These are phyloP conservation scores for Dendrobium nobile DNA, from an alignment of 106 monocot species.

Conservation along the genomic window DNA sequence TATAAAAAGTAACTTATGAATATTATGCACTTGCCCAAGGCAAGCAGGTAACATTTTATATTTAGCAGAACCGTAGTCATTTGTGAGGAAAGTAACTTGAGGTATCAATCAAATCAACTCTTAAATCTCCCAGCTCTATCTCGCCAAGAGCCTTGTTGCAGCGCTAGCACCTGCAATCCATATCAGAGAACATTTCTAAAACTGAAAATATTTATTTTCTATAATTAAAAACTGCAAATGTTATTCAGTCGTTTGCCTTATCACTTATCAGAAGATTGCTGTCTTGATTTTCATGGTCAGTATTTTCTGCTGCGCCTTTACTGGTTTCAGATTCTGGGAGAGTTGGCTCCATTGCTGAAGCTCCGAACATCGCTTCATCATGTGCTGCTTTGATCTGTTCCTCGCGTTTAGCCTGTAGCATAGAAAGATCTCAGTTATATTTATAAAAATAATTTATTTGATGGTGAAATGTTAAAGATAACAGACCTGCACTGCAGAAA, in stretches of 20 bases:
- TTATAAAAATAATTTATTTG: background rate
- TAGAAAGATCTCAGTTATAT: background rate
- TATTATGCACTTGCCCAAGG: background rate
- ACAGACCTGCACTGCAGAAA: constrained; percentile 74
- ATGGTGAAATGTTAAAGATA: background rate
- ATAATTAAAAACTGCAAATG: background rate
- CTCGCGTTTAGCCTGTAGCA: constrained; percentile 65
- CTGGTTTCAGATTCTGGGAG: constrained; percentile 13
- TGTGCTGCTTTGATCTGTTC: constrained; percentile 77
- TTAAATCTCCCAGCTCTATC: constrained; percentile 50
- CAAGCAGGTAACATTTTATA: too few relatives aligned
- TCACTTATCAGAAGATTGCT: constrained; percentile 48
- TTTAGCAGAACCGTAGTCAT: background rate
- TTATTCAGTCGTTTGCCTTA: constrained; percentile 23
- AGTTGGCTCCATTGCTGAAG: constrained; percentile 15
- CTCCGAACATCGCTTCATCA: constrained; percentile 97
- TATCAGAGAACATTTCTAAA: background rate
- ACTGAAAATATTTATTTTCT: background rate
- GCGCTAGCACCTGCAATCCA: constrained; percentile 47
- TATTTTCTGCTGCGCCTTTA: constrained; percentile 13
- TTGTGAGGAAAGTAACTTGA: background rate
- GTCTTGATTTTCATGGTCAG: constrained; percentile 3
- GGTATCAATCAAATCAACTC: constrained; percentile 7
- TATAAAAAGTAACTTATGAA: background rate
- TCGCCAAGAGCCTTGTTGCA: constrained; percentile 86